These are phyloP conservation scores for Termitomyces sp. DNA, from an alignment of 768 basidiomycete genomes.

Conservation along the genomic window DNA sequence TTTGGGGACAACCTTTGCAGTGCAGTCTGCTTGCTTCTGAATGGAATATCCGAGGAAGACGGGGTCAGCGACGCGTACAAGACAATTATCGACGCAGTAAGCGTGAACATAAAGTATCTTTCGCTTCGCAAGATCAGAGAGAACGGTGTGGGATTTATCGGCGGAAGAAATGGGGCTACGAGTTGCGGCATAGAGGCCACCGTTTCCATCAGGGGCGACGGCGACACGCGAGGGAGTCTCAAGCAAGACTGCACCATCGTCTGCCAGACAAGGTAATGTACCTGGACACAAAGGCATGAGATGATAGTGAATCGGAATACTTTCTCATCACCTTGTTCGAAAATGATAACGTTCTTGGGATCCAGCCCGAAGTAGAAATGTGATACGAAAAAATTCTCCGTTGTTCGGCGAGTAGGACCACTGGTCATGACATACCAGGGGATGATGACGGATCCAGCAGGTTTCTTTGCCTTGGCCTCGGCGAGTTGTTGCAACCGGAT, in stretches of 20 bases:
- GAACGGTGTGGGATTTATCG: slow-evolving; percentile 62
- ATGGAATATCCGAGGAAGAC: slow-evolving; percentile 96
- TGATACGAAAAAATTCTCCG: slow-evolving; percentile 76
- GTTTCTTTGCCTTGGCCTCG: slow-evolving; percentile 44
- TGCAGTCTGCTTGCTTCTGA: slow-evolving; percentile 80
- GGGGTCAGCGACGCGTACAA: slow-evolving; percentile 95
- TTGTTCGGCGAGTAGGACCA: slow-evolving; percentile 86
- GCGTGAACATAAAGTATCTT: slow-evolving; percentile 86
- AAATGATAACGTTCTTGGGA: slow-evolving; percentile 78
- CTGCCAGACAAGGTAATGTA: slow-evolving; percentile 89
- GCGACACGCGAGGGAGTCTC: slow-evolving; percentile 74
- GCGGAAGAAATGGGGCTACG: slow-evolving; percentile 64
- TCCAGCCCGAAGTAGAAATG: slow-evolving; percentile 80
- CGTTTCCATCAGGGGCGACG: slow-evolving; percentile 98
- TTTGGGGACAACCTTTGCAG: slow-evolving; percentile 96
- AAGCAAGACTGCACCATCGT: slow-evolving; percentile 91
- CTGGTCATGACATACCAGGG: slow-evolving; percentile 99
- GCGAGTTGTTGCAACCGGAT: slow-evolving; percentile 75
- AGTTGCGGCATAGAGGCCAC: slow-evolving; percentile 93
- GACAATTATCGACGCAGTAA: slow-evolving; percentile 98
- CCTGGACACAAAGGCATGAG: slow-evolving; percentile 41
- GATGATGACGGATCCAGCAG: slow-evolving; percentile 59
- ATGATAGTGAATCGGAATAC: slow-evolving; percentile 4
- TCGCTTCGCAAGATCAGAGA: slow-evolving; percentile 74
- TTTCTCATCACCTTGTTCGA: slow-evolving; percentile 80